Evolutionary conservation across 2,329 filamentous ascomycete genomes (phyloP).

Genomic region (Zarea fungicola): DNA sequence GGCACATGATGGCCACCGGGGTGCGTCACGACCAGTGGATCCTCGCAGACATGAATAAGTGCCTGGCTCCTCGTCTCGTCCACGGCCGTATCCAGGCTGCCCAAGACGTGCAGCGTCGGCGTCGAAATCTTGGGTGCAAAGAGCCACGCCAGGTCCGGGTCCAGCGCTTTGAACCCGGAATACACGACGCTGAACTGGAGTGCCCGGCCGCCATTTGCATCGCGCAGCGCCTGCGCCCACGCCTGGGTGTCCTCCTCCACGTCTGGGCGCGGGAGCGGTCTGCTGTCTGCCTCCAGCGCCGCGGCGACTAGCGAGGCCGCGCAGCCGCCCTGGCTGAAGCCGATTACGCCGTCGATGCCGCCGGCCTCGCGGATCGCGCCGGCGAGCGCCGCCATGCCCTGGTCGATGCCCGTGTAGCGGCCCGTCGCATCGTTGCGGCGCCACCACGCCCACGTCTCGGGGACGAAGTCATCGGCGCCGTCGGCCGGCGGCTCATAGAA

Average conservation of each 20-base stretch:
- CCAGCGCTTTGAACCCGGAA: constrained; percentile 67
- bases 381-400: constrained; percentile 61
- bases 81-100: constrained; percentile 81
- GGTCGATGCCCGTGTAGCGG: constrained; percentile 64
- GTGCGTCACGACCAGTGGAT: constrained; percentile 57
- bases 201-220: constrained; percentile 40
- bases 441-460: constrained; percentile 79
- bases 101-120: constrained; percentile 75
- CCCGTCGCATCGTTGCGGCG: constrained; percentile 60
- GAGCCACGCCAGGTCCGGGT: constrained; percentile 53
- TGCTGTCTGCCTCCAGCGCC: constrained; percentile 53
- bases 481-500: constrained; percentile 51
- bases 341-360: constrained; percentile 71
- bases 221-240: constrained; percentile 43
- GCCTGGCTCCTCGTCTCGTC: constrained; percentile 66
- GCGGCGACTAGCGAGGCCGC: constrained; percentile 67
- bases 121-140: constrained; percentile 73
- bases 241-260: constrained; percentile 22
- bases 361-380: constrained; percentile 55
- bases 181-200: constrained; percentile 72
- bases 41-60: constrained; percentile 60
- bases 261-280: constrained; percentile 20
- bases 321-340: constrained; percentile 77
- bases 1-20: constrained; percentile 91
- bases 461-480: constrained; percentile 42